Percentiles rank a stretch among this genome's conserved stretches.
phyloP scores from a whole-genome alignment of 352 stramenopile genomes.

The Phytopythium aichiense region DNA sequence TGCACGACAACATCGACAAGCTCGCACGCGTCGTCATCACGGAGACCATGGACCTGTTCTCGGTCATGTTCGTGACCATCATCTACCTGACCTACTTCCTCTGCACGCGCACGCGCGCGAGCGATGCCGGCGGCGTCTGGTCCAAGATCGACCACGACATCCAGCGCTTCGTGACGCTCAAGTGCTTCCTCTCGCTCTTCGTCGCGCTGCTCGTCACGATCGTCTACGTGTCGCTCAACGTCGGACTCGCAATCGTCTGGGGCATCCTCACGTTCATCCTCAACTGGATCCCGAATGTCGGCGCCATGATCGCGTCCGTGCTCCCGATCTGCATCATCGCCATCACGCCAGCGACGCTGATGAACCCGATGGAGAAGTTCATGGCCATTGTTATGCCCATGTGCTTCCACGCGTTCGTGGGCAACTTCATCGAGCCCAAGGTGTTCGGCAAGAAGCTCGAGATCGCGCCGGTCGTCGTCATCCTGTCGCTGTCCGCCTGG shows the following conservation, averaged over 20 bases:
- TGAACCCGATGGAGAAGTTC: slow-evolving; percentile 90
- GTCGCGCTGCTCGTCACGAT: slow-evolving; percentile 85
- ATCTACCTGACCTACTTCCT: slow-evolving; percentile 90
- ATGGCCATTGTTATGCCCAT: slow-evolving; percentile 78
- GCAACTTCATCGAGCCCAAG: slow-evolving; percentile 87
- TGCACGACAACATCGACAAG: slow-evolving; percentile 90
- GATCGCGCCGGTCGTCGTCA: slow-evolving; percentile 85
- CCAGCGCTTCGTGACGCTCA: slow-evolving; percentile 85
- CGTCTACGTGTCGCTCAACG: slow-evolving; percentile 88
- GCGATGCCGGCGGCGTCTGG: slow-evolving; percentile 82
- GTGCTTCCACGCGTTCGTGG: slow-evolving; percentile 88
- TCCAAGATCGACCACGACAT: slow-evolving; percentile 89
- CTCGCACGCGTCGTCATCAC: slow-evolving; percentile 79
- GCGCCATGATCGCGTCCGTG: slow-evolving; percentile 85
- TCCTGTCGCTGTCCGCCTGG: slow-evolving; percentile 85
- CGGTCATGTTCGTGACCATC: slow-evolving; percentile 87
- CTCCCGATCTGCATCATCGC: slow-evolving; percentile 82
- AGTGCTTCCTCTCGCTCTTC: slow-evolving; percentile 87
- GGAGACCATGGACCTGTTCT: slow-evolving; percentile 87
- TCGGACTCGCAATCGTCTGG: slow-evolving; percentile 84
- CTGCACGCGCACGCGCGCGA: slow-evolving; percentile 77
- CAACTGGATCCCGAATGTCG: slow-evolving; percentile 89
- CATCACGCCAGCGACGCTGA: slow-evolving; percentile 77
- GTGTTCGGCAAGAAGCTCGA: slow-evolving; percentile 86
- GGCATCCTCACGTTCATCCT: slow-evolving; percentile 87